These are phyloP conservation scores for Fusarium algeriense DNA, from an alignment of 2,329 filamentous ascomycete genomes.

Conservation along the genomic window DNA sequence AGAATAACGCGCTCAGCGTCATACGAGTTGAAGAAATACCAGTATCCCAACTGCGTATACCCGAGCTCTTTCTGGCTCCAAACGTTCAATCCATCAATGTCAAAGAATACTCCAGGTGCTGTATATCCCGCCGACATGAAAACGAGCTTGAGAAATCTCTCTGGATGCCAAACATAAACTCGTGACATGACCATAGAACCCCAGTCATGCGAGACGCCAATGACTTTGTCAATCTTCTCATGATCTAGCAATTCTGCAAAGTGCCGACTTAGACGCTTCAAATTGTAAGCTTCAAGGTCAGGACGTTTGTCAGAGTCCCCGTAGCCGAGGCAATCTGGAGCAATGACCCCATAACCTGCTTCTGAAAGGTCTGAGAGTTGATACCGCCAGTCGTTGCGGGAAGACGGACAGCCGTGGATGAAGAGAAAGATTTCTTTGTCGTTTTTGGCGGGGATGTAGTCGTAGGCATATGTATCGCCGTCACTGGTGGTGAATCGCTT, in stretches of 20 bases:
- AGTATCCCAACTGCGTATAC: conserved; percentile 36
- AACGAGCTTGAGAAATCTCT: conserved; percentile 12
- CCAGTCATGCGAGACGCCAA: conserved; percentile 40
- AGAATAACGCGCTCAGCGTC: conserved; percentile 21
- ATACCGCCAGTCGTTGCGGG: conserved; percentile 33
- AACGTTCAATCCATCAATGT: conserved; percentile 28
- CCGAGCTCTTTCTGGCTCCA: conserved; percentile 16
- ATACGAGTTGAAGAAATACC: conserved; percentile 40
- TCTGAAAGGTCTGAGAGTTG: conserved; percentile 27
- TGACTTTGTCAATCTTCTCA: conserved; percentile 17
- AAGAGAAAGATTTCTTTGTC: conserved; percentile 32
- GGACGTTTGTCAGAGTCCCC: conserved; percentile 32
- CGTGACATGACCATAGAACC: conserved; percentile 27
- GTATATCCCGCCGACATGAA: conserved; percentile 27
- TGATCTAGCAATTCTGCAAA: conserved; percentile 29
- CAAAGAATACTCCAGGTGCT: conserved; percentile 19
- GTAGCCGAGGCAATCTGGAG: conserved; percentile 40
- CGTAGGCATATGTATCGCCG: conserved; percentile 18
- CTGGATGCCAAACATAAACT: conserved; percentile 24
- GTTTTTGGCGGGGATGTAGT: conserved; percentile 2
- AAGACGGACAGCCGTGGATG: conserved; percentile 39
- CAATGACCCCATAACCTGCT: conserved; percentile 33
- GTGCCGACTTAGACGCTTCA: conserved; percentile 22
- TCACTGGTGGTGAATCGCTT: conserved; percentile 6
- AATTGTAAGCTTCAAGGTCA: conserved; percentile 25